These are phyloP conservation scores for Leishmania braziliensis DNA, from an alignment of 208 protist genomes.

Conservation along the genomic window DNA sequence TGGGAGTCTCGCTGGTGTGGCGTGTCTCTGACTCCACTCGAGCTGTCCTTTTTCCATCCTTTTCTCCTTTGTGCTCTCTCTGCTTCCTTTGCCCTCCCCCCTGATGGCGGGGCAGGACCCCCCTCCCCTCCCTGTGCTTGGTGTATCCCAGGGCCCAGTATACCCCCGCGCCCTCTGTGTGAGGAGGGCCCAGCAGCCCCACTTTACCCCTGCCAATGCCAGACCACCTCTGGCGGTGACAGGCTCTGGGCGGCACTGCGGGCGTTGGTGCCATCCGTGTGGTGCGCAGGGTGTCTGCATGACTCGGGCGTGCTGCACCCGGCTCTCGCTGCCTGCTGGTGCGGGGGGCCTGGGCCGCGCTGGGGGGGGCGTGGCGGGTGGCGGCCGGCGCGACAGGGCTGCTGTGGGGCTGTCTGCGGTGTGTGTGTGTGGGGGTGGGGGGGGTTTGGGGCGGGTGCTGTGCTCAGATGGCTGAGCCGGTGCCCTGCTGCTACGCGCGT, in stretches of 20 bases:
- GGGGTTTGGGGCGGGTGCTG: neutral
- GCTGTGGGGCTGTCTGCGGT: no score
- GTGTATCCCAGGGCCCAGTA: neutral
- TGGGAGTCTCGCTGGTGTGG: neutral
- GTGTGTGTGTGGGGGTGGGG: neutral
- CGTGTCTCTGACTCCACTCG: neutral
- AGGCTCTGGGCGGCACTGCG: neutral
- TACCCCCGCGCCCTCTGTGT: no score
- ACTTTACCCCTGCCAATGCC: neutral
- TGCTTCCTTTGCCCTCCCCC: neutral
- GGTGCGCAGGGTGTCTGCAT: neutral
- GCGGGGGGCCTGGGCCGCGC: no score
- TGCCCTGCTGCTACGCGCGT: no score
- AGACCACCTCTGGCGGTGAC: neutral
- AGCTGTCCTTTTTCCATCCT: neutral
- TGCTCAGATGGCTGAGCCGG: no score
- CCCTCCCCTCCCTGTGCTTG: neutral
- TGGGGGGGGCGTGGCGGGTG: no score
- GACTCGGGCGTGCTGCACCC: neutral
- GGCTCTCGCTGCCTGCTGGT: neutral
- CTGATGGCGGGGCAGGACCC: neutral
- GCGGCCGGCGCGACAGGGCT: no score
- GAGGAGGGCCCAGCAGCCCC: neutral
- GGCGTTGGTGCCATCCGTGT: neutral
- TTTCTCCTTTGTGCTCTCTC: conserved; percentile 1